Base-by-base conservation (phyloP, 345 rosid genomes). In the Passiflora organensis region DNA sequence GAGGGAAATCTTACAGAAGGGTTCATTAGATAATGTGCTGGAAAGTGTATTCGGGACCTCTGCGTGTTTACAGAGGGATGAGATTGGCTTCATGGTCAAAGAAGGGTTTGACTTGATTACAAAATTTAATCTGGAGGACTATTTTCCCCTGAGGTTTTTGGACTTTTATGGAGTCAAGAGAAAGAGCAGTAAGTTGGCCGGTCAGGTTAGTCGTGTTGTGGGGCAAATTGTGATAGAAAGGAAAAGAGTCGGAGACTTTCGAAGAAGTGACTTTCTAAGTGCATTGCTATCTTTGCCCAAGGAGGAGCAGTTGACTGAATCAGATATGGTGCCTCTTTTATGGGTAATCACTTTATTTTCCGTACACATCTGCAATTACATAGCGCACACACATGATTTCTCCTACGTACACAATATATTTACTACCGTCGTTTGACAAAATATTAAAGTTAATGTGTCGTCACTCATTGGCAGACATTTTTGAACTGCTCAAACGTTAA, bases 161-260 rank as follows among this genome's bases (percentile, higher is more conserved):
- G 89, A 85, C 56, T 66, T 85, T 10, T 18, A 53, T 53, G 89
- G 86, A 12, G 84, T 85, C 58, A 82, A 73, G 51, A 78, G 86
- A 38, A 76, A 73, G 78, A 80, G 89, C 16, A 66, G 53, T 32
- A 54, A 59, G 44, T 57, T 85, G 74, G 74, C 80, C 1, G 22
- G 18, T 11, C 65, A 62, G 71, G 93, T 85, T 37, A 63, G 48
- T 10, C 15, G 32, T 1, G 43, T 78, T 24, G 64, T 85, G 51
- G 81, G 78, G 39, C 48, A 66, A 50, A 62, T 75, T 43, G 76
- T 85, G 20, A 55, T 60, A 20, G 76, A 78, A 39, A 78, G 76
- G 43, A 73, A 66, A 57, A 36, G 0, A 18, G 15, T 0, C 6
- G 62, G 59, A 15, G 58, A 48, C 2, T 18, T 51, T 4, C 36